Evolutionary conservation across 352 stramenopile species (phyloP).

Genomic region (Phytophthora macrochlamydospora): DNA sequence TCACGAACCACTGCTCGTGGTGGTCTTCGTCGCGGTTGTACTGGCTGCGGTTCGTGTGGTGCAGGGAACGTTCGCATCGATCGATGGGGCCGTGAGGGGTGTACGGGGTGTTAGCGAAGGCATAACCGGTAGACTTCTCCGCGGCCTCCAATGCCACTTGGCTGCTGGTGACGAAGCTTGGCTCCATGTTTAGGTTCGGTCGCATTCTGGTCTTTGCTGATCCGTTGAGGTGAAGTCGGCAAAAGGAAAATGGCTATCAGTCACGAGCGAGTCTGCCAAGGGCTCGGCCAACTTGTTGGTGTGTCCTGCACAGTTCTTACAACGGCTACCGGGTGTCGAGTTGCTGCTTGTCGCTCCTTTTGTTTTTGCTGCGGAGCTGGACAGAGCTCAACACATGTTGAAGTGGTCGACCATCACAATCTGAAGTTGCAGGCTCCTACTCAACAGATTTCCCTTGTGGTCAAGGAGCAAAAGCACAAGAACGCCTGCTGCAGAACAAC

Average conservation of each 20-base stretch:
- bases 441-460: no score
- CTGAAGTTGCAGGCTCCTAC: no score
- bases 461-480: no score
- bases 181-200: background rate
- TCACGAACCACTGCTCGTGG: slow-evolving; percentile 27
- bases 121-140: background rate
- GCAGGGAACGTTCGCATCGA: slow-evolving; percentile 29
- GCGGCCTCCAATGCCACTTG: background rate
- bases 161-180: background rate
- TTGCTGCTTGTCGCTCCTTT: background rate
- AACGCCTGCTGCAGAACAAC: no score
- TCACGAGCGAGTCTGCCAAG: no score
- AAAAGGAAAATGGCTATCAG: background rate
- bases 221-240: background rate
- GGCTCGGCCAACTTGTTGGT: no score
- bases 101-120: slow-evolving; percentile 17
- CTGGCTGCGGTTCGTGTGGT: slow-evolving; percentile 40
- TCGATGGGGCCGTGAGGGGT: slow-evolving; percentile 18
- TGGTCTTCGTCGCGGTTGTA: slow-evolving; percentile 25
- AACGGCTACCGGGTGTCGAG: background rate
- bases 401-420: background rate
- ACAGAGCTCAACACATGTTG: background rate
- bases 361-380: background rate
- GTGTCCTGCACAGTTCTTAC: no score
- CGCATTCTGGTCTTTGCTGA: background rate